phyloP scores from a whole-genome alignment of 768 basidiomycete species.

The Leccinellum luteum region DNA sequence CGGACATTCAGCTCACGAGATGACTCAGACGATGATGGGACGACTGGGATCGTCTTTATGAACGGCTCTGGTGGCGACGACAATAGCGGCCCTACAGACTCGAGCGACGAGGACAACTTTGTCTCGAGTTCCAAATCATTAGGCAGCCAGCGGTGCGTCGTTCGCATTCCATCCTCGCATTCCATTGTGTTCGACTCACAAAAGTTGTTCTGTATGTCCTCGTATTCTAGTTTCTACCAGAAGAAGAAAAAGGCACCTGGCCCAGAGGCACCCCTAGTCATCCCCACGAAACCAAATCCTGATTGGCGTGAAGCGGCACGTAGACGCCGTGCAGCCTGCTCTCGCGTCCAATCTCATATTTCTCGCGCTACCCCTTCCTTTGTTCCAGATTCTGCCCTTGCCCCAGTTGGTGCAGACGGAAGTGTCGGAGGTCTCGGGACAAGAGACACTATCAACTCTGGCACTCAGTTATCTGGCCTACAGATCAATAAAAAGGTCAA shows the following conservation, averaged over 20 bases:
- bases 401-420: constrained; percentile 60
- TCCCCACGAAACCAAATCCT: constrained; percentile 80
- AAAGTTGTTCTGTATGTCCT: constrained; percentile 35
- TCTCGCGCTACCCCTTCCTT: constrained; percentile 39
- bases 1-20: constrained; percentile 24
- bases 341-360: constrained; percentile 10
- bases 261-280: constrained; percentile 68
- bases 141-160: constrained; percentile 83
- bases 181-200: constrained; percentile 70
- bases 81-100: constrained; percentile 36
- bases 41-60: constrained; percentile 24
- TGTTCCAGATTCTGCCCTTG: constrained; percentile 61
- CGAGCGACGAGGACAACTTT: constrained; percentile 65
- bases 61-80: constrained; percentile 23
- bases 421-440: constrained; percentile 78
- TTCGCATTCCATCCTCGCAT: background rate
- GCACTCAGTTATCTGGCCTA: constrained; percentile 68
- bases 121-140: constrained; percentile 71
- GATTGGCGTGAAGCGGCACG: constrained; percentile 88
- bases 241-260: constrained; percentile 34
- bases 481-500: constrained; percentile 42
- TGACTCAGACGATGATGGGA: constrained; percentile 27
- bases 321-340: constrained; percentile 41
- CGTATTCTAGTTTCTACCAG: constrained; percentile 39
- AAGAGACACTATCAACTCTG: constrained; percentile 72